phyloP scores from a whole-genome alignment of 208 protist genomes.

The Naegleria gruberi region DNA sequence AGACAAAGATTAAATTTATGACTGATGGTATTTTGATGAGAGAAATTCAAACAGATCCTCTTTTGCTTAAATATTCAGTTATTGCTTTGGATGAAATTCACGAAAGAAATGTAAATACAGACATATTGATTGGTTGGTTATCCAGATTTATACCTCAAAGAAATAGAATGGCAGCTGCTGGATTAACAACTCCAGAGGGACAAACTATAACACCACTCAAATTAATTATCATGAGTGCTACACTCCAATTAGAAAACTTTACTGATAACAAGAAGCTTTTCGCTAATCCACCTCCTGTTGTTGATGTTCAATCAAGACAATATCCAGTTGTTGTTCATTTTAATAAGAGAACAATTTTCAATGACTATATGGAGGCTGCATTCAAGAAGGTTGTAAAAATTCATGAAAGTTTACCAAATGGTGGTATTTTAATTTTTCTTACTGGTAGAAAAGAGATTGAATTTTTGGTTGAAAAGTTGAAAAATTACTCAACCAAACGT shows the following conservation, averaged over 20 bases:
- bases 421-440: constrained; percentile 26
- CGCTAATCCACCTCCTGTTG: constrained; percentile 73
- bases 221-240: constrained; percentile 82
- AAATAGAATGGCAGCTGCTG: constrained; percentile 20
- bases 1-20: constrained; percentile 36
- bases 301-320: constrained; percentile 87
- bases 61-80: constrained; percentile 50
- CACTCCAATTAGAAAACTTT: constrained; percentile 67
- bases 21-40: constrained; percentile 44
- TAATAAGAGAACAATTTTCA: constrained; percentile 73
- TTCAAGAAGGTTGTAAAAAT: constrained; percentile 75
- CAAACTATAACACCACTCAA: constrained; percentile 42
- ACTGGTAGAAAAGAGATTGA: constrained; percentile 31
- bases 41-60: constrained; percentile 24
- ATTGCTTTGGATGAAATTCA: constrained; percentile 89
- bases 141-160: constrained; percentile 69
- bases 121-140: constrained; percentile 81
- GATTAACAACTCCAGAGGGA: background rate
- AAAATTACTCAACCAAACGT: constrained; percentile 7
- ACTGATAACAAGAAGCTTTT: constrained; percentile 89
- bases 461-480: background rate
- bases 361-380: constrained; percentile 83
- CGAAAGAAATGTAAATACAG: constrained; percentile 71
- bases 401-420: constrained; percentile 25
- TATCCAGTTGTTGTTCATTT: constrained; percentile 95